Evolutionary conservation across 139 green algal genomes (phyloP).

Genomic region (Volvox reticuliferus): DNA sequence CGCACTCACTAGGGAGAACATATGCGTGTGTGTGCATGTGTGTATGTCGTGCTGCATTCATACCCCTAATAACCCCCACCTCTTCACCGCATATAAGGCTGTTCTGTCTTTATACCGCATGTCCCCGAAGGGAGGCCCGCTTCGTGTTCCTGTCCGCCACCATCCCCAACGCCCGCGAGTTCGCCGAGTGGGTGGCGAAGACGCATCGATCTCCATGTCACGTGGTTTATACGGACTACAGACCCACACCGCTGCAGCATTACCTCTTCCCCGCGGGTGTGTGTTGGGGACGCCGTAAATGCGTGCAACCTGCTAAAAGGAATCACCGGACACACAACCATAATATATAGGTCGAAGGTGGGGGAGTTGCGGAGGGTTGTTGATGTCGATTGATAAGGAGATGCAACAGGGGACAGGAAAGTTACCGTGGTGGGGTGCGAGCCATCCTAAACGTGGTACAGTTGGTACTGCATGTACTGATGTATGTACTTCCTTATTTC

Average conservation of each 20-base stretch:
- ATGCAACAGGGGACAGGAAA: no score
- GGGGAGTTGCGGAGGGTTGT: no score
- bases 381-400: no score
- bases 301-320: no score
- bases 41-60: background rate
- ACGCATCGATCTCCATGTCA: conserved; percentile 91
- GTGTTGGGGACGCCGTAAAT: background rate
- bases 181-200: conserved; percentile 93
- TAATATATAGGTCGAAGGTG: no score
- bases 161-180: conserved; percentile 95
- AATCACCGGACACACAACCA: no score
- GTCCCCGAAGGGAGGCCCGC: conserved; percentile 35
- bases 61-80: background rate
- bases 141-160: conserved; percentile 96
- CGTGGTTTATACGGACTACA: conserved; percentile 96
- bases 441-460: no score
- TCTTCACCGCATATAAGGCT: background rate
- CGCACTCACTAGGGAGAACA: background rate
- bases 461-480: no score
- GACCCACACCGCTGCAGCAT: conserved; percentile 96
- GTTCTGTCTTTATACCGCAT: no score
- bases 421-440: no score
- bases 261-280: conserved; percentile 85
- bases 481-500: no score
- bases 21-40: background rate